Base-by-base conservation (phyloP, 139 green algal species). In the Microglena sp. region DNA sequence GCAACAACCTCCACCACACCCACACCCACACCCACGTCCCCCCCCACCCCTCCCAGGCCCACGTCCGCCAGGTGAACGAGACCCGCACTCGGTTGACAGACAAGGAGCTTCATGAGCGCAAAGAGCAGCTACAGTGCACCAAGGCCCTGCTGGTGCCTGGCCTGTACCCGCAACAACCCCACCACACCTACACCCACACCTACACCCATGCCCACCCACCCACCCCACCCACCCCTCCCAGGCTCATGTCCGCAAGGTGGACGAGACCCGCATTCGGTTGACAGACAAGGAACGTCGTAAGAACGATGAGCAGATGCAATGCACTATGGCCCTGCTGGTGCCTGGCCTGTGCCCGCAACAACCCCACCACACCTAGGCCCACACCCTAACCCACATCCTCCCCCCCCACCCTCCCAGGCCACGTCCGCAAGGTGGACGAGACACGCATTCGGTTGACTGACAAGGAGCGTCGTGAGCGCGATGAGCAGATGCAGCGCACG, bases 141-240 rank as follows among this genome's bases (percentile, higher is more conserved):
- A 90, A 97, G 83, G 62, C 81, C 54, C 83, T 98, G 66, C 82
- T 98, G 56, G 83, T 92, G 70, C 92, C 97, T 68, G n/a, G 91
- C 92, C 2, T 87, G 75, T 55, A 73, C 57, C 64, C 97, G 92
- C 84, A 33, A 72, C 43, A 72, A 88, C 69, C 44, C 46, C n/a
- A n/a, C n/a, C n/a, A n/a, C n/a, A n/a, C n/a, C n/a, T n/a, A n/a
- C n/a, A n/a, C n/a, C n/a, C n/a, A n/a, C n/a, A n/a, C n/a, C n/a
- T n/a, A n/a, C n/a, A n/a, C n/a, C n/a, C n/a, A n/a, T n/a, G n/a
- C n/a, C n/a, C n/a, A n/a, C n/a, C n/a, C n/a, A n/a, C n/a, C n/a
- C n/a, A n/a, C n/a, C n/a, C n/a, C n/a, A n/a, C n/a, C n/a, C n/a
- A 33, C 53, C 58, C 35, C 2, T 11, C 67, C 67, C 85, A 90